These are phyloP conservation scores for Populus nigra DNA, from an alignment of 345 rosid species.

Conservation along the genomic window DNA sequence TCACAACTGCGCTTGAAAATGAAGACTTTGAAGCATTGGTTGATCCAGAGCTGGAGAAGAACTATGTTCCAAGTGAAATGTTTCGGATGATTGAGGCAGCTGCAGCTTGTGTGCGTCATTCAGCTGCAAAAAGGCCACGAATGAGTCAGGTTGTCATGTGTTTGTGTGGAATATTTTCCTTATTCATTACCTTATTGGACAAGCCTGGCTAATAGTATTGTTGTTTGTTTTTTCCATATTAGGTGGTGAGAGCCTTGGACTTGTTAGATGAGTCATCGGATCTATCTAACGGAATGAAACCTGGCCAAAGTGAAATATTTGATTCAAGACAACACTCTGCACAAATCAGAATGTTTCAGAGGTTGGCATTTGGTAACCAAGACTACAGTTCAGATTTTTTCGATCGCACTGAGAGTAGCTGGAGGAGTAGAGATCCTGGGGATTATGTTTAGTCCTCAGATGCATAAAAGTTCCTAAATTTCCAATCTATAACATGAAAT, in stretches of 20 bases:
- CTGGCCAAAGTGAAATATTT: slow-evolving; percentile 80
- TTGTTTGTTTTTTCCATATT: not conserved
- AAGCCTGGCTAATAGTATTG: not conserved
- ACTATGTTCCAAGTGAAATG: slow-evolving; percentile 66
- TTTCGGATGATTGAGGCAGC: slow-evolving; percentile 96
- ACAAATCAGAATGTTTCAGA: slow-evolving; percentile 86
- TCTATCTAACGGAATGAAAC: slow-evolving; percentile 86
- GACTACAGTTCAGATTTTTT: slow-evolving; percentile 73
- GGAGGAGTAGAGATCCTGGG: slow-evolving; percentile 62
- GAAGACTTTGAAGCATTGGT: slow-evolving; percentile 66
- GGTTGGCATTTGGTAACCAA: slow-evolving; percentile 94
- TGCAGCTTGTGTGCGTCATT: slow-evolving; percentile 94
- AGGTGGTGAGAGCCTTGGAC: slow-evolving; percentile 90
- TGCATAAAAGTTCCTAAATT: not conserved
- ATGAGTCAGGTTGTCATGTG: slow-evolving; percentile 75
- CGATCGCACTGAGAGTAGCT: slow-evolving; percentile 65
- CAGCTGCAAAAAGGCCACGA: slow-evolving; percentile 78
- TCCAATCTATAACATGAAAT: not conserved
- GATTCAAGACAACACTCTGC: slow-evolving; percentile 85
- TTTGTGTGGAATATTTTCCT: not conserved
- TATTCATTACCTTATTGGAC: not conserved
- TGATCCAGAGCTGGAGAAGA: slow-evolving; percentile 63
- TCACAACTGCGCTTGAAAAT: slow-evolving; percentile 67
- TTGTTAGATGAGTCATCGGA: slow-evolving; percentile 66
- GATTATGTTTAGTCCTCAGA: slow-evolving; percentile 41